A percentile compares a stretch with the other conserved stretches of the same genome.
These are phyloP conservation scores for Prunus kanzakura DNA, from an alignment of 306 rosid species.

Conservation along the genomic window DNA sequence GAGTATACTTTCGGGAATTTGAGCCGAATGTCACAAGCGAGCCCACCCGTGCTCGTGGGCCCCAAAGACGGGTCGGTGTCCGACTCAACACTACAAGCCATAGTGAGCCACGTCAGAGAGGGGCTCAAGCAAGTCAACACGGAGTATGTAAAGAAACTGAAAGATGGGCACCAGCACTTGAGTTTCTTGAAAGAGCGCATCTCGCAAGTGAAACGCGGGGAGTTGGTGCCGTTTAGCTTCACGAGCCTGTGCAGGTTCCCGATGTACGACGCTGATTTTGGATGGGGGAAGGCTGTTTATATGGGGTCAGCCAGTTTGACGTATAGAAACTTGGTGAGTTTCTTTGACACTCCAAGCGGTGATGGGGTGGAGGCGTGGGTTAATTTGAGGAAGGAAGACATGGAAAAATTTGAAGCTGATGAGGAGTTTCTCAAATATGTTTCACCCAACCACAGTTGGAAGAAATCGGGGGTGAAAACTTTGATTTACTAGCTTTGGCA, in stretches of 20 bases:
- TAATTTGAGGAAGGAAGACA: conserved; percentile 23
- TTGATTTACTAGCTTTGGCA: background rate
- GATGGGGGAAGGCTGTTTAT: conserved; percentile 34
- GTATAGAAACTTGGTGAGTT: conserved; percentile 18
- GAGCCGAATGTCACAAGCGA: background rate
- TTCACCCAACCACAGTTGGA: background rate
- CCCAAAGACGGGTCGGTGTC: background rate
- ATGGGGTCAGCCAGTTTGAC: conserved; percentile 14
- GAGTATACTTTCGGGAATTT: conserved; percentile 34
- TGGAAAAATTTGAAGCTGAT: conserved; percentile 32
- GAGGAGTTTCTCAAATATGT: conserved; percentile 20
- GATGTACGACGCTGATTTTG: conserved; percentile 27
- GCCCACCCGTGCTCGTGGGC: background rate
- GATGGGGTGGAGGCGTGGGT: conserved; percentile 37
- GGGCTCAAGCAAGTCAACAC: conserved; percentile 8
- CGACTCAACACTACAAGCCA: background rate
- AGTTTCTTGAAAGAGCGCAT: background rate
- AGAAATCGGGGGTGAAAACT: background rate
- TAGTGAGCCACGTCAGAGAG: conserved; percentile 20
- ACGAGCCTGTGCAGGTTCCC: conserved; percentile 38
- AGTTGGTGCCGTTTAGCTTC: conserved; percentile 28
- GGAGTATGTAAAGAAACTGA: conserved; percentile 11
- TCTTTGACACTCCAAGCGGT: conserved; percentile 24
- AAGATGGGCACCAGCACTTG: background rate
- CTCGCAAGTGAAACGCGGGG: conserved; percentile 2